Evolutionary conservation across 2,329 filamentous ascomycete genomes (phyloP).

Genomic region (Leptodontidium sp.): DNA sequence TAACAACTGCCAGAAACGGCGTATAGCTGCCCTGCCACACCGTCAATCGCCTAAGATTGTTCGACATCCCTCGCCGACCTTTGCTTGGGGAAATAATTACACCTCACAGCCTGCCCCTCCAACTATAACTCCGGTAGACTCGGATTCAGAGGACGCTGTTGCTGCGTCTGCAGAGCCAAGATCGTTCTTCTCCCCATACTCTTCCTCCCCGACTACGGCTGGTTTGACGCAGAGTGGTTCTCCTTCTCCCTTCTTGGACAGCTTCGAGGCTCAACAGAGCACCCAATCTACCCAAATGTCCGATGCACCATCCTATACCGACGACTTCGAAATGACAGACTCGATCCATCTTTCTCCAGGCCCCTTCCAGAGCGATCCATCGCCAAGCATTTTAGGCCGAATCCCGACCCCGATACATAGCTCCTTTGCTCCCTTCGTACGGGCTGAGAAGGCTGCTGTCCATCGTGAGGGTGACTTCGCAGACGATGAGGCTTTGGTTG

Average conservation of each 20-base stretch:
- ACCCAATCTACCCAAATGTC: constrained; percentile 41
- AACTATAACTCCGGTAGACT: constrained; percentile 46
- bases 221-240: constrained; percentile 34
- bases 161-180: constrained; percentile 37
- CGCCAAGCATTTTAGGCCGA: constrained; percentile 41
- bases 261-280: constrained; percentile 25
- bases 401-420: constrained; percentile 48
- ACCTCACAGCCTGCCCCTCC: constrained; percentile 40
- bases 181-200: constrained; percentile 42
- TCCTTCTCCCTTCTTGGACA: constrained; percentile 33
- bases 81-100: constrained; percentile 34
- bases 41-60: constrained; percentile 39
- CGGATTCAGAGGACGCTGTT: constrained; percentile 43
- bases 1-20: constrained; percentile 44
- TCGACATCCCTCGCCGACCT: constrained; percentile 34
- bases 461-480: constrained; percentile 36
- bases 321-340: constrained; percentile 47
- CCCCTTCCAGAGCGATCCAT: constrained; percentile 42
- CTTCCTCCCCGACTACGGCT: constrained; percentile 34
- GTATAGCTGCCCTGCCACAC: constrained; percentile 42
- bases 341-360: constrained; percentile 43
- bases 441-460: constrained; percentile 36
- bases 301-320: constrained; percentile 38
- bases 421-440: constrained; percentile 43
- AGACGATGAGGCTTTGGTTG: constrained; percentile 42